Conservation (phyloP, 2,329 filamentous ascomycete species). For the Microthyrium microscopicum region DNA sequence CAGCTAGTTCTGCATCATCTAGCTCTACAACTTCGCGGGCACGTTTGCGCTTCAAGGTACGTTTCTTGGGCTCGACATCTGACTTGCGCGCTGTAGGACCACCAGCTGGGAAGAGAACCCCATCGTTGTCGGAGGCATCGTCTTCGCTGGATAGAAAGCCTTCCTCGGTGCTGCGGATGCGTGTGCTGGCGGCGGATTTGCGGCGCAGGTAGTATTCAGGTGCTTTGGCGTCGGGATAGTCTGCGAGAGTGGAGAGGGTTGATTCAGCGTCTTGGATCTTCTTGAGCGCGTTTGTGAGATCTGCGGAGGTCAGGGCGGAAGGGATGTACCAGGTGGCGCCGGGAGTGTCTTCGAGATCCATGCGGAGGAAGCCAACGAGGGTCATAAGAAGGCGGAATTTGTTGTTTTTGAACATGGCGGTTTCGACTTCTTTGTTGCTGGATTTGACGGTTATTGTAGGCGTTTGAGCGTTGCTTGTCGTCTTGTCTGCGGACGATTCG, state of each 20-base stretch:
- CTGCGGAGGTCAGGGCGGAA: slow-evolving; percentile 31
- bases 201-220: slow-evolving; percentile 68
- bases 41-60: slow-evolving; percentile 39
- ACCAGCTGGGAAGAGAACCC: slow-evolving; percentile 48
- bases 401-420: slow-evolving; percentile 76
- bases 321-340: slow-evolving; percentile 70
- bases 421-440: slow-evolving; percentile 43
- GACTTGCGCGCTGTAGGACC: slow-evolving; percentile 42
- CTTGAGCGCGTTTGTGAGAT: slow-evolving; percentile 52
- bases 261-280: slow-evolving; percentile 65
- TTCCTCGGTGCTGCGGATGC: no score
- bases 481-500: background rate
- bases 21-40: slow-evolving; percentile 38
- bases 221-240: slow-evolving; percentile 59
- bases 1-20: slow-evolving; percentile 42
- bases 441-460: slow-evolving; percentile 34
- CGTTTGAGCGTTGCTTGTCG: slow-evolving; percentile 19
- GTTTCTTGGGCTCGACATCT: slow-evolving; percentile 27
- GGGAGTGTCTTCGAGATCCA: slow-evolving; percentile 51
- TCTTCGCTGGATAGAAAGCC: no score
- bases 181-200: slow-evolving; percentile 40
- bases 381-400: slow-evolving; percentile 73
- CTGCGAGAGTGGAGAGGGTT: slow-evolving; percentile 52
- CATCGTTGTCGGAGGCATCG: slow-evolving; percentile 47
- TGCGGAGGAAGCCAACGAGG: slow-evolving; percentile 51